Conservation (phyloP, 768 basidiomycete species). For the Serendipita sp. region DNA sequence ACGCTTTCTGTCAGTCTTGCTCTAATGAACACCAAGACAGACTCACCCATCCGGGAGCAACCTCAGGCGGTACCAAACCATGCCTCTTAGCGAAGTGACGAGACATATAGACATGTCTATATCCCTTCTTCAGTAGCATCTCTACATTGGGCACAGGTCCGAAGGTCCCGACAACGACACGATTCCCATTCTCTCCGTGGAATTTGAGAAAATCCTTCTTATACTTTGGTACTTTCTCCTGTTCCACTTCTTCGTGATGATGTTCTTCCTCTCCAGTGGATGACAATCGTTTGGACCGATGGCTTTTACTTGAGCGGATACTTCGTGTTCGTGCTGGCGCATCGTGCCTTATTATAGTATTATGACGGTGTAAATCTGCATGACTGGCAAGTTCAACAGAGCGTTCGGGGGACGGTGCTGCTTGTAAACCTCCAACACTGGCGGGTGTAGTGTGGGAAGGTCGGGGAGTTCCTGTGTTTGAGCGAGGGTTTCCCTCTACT, state of each 20-base stretch:
- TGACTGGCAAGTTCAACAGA: not conserved
- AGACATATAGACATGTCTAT: constrained; percentile 90
- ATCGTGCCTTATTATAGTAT: constrained; percentile 13
- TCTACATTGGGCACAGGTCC: constrained; percentile 78
- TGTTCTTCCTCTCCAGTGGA: constrained; percentile 17
- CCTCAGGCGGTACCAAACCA: constrained; percentile 75
- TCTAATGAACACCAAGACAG: constrained; percentile 27
- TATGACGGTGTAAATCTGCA: constrained; percentile 7
- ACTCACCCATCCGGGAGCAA: constrained; percentile 91
- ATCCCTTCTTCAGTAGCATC: constrained; percentile 88
- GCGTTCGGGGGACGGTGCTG: not conserved
- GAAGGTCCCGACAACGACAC: constrained; percentile 81
- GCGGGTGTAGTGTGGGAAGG: not conserved
- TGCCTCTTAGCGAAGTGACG: constrained; percentile 79
- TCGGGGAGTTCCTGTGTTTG: constrained; percentile 9
- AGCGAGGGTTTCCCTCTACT: constrained; percentile 7
- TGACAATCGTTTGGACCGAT: constrained; percentile 8
- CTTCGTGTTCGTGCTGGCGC: constrained; percentile 14
- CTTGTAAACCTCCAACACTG: not conserved
- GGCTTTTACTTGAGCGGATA: constrained; percentile 11
- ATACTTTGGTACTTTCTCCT: constrained; percentile 41
- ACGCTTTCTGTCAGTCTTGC: constrained; percentile 6
- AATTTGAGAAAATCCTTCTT: constrained; percentile 73
- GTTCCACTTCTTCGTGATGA: constrained; percentile 27
- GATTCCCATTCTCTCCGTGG: constrained; percentile 80